phyloP scores from a whole-genome alignment of 2,329 filamentous ascomycete genomes.

The Septoria petroselini region DNA sequence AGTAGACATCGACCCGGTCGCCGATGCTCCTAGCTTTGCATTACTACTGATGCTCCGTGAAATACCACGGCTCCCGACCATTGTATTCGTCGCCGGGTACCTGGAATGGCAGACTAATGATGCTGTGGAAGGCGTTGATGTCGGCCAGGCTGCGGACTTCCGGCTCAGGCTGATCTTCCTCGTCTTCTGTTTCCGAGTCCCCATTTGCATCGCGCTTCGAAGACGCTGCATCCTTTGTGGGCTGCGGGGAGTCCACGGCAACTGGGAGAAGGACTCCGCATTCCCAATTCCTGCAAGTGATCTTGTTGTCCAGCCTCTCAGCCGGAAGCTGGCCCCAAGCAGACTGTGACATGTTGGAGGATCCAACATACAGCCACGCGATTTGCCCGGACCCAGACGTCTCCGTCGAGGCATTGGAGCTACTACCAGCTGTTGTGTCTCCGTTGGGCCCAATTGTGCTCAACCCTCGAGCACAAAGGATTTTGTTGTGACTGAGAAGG shows the following conservation, averaged over 20 bases:
- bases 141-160: constrained; percentile 10
- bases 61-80: constrained; percentile 47
- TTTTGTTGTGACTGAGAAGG: constrained; percentile 83
- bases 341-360: constrained; percentile 87
- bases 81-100: constrained; percentile 56
- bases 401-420: not conserved
- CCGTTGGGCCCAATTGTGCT: not conserved
- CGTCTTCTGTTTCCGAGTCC: constrained; percentile 23
- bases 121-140: constrained; percentile 51
- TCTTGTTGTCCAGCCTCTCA: constrained; percentile 66
- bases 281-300: constrained; percentile 92
- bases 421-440: not conserved
- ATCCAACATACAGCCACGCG: constrained; percentile 83
- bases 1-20: not conserved
- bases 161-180: constrained; percentile 11
- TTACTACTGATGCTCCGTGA: no score
- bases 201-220: constrained; percentile 14
- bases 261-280: constrained; percentile 67
- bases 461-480: constrained; percentile 41
- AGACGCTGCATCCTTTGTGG: not conserved
- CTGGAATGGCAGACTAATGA: constrained; percentile 63
- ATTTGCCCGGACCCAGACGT: constrained; percentile 32
- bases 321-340: constrained; percentile 83
- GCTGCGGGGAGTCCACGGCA: not conserved
- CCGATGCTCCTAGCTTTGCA: no score